Conservation (phyloP, 176 grass and related monocot genomes). For the Poa annua region DNA sequence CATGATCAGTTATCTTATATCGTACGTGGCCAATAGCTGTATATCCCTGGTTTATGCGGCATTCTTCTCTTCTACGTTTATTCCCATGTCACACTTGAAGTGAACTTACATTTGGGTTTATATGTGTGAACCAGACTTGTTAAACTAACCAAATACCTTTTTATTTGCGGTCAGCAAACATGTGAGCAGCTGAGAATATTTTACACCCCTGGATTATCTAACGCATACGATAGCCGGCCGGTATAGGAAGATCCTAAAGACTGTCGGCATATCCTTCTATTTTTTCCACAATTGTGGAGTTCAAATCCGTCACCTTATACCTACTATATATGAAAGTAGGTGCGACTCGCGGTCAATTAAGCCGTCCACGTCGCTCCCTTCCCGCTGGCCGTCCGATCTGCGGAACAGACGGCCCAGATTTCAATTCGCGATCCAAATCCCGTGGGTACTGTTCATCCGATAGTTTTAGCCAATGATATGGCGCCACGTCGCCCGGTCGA, state of each 20-base stretch:
- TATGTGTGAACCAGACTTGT: neutral
- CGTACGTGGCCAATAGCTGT: neutral
- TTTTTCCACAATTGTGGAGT: too few relatives aligned
- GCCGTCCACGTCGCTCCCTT: too few relatives aligned
- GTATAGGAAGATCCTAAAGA: neutral
- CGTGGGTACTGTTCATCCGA: too few relatives aligned
- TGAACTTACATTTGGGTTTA: neutral
- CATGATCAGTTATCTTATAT: neutral
- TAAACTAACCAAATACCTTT: neutral
- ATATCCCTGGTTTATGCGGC: neutral
- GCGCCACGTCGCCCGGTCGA: too few relatives aligned
- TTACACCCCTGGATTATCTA: neutral
- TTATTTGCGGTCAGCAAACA: neutral
- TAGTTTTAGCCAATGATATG: too few relatives aligned
- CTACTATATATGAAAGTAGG: too few relatives aligned
- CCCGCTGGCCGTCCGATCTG: too few relatives aligned
- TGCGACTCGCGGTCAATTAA: too few relatives aligned
- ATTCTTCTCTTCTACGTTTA: neutral
- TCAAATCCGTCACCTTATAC: too few relatives aligned
- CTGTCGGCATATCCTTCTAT: too few relatives aligned
- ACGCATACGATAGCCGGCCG: neutral
- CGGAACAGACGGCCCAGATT: too few relatives aligned
- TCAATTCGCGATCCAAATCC: too few relatives aligned
- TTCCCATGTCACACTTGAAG: neutral
- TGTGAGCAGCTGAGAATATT: neutral